Conservation (phyloP, 768 basidiomycete genomes). For the Inosperma sp. region DNA sequence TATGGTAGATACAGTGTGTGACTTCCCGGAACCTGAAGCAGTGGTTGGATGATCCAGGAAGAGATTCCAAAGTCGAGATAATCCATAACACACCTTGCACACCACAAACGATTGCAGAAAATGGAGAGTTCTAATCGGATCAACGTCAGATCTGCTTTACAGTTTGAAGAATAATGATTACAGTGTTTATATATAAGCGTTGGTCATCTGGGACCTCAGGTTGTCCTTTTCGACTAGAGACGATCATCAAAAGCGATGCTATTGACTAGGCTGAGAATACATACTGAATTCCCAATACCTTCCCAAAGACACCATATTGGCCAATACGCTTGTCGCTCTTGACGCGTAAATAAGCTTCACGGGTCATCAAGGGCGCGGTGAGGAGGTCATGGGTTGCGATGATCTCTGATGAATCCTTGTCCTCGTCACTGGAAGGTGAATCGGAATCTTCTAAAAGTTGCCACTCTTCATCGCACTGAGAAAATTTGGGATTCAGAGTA, state of each 20-base stretch:
- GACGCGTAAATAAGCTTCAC: conserved; percentile 40
- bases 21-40: conserved; percentile 60
- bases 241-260: background rate
- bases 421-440: conserved; percentile 11
- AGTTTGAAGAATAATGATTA: conserved; percentile 23
- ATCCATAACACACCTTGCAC: conserved; percentile 52
- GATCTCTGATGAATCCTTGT: conserved; percentile 10
- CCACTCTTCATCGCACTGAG: conserved; percentile 26
- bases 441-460: conserved; percentile 29
- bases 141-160: background rate
- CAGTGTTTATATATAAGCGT: conserved; percentile 66
- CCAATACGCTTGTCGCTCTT: conserved; percentile 30
- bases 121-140: conserved; percentile 63
- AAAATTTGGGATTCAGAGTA: background rate
- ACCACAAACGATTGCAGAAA: conserved; percentile 72
- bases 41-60: background rate
- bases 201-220: conserved; percentile 38
- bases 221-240: conserved; percentile 32
- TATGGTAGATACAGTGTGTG: conserved; percentile 63
- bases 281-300: conserved; percentile 43
- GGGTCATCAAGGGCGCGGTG: conserved; percentile 50
- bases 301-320: conserved; percentile 65
- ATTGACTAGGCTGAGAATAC: conserved; percentile 11
- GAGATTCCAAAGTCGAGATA: background rate
- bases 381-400: conserved; percentile 33